A percentile compares a stretch with the other conserved stretches of the same genome.
Evolutionary conservation across 2,329 filamentous ascomycete genomes (phyloP).

Genomic region (Epichloe scottii): DNA sequence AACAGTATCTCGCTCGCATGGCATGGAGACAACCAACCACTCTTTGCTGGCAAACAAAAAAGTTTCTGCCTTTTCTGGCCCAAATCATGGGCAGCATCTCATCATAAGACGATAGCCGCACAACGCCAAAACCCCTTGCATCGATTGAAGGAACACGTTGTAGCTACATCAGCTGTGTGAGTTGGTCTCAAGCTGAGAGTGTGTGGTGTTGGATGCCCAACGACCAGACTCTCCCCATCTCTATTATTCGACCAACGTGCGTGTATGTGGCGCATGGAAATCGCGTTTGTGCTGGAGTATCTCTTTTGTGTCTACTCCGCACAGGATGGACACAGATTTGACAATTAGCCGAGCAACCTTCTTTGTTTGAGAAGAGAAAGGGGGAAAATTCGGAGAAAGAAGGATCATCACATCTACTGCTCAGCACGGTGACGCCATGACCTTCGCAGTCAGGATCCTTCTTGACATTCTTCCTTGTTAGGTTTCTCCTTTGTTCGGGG

Average conservation of each 20-base stretch:
- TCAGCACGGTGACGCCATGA: not conserved
- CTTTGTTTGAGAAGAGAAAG: not conserved
- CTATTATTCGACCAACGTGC: too few species aligned
- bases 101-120: not conserved
- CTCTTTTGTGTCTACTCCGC: not conserved
- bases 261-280: not conserved
- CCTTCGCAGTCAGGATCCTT: not conserved
- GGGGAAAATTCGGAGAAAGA: too few species aligned
- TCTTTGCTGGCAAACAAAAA: not conserved
- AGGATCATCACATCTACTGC: not conserved
- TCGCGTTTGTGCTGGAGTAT: not conserved
- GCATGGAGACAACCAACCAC: not conserved
- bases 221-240: not conserved
- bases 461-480: not conserved
- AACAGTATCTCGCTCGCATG: too few species aligned
- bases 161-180: not conserved
- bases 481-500: not conserved
- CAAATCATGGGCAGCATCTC: not conserved
- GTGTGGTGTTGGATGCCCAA: conserved; percentile 2
- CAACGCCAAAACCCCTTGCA: not conserved
- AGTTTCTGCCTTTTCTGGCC: not conserved
- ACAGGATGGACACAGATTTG: not conserved
- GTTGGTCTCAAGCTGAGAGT: not conserved
- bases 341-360: not conserved
- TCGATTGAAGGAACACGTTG: not conserved